A percentile compares a stretch with the other conserved stretches of the same genome.
phyloP scores from a whole-genome alignment of 352 stramenopile genomes.

The Phytophthora aleatoria region DNA sequence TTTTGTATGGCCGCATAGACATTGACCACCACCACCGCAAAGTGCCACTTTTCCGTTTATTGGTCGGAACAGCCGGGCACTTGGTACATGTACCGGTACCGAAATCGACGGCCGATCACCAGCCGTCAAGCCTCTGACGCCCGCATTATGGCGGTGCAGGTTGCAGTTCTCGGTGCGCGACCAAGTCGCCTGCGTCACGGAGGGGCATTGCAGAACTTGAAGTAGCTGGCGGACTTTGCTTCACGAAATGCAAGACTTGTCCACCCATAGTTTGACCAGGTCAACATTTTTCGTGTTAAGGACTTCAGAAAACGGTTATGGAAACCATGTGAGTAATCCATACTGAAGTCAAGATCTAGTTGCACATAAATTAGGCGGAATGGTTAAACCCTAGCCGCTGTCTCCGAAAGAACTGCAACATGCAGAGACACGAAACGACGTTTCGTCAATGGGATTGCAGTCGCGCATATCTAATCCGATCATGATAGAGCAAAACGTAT shows the following conservation, averaged over 20 bases:
- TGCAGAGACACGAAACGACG: slow-evolving; percentile 44
- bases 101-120: too few species aligned
- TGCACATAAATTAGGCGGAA: slow-evolving; percentile 5
- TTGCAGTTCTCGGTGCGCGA: slow-evolving; percentile 28
- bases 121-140: too few species aligned
- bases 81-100: not conserved
- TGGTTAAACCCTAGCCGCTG: slow-evolving; percentile 1
- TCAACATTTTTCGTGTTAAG: slow-evolving; percentile 1
- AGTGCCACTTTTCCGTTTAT: slow-evolving; percentile 23
- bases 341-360: slow-evolving; percentile 20
- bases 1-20: slow-evolving; percentile 32
- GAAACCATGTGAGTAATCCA: slow-evolving; percentile 23
- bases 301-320: slow-evolving; percentile 6
- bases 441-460: slow-evolving; percentile 17
- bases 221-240: slow-evolving; percentile 12
- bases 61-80: slow-evolving; percentile 16
- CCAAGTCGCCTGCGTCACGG: slow-evolving; percentile 31
- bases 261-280: slow-evolving; percentile 8
- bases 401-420: slow-evolving; percentile 41
- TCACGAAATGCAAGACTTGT: slow-evolving; percentile 23
- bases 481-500: not conserved
- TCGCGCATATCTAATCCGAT: not conserved
- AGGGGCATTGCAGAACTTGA: slow-evolving; percentile 25
- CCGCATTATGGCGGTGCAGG: not conserved
- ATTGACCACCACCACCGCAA: slow-evolving; percentile 25